phyloP scores from a whole-genome alignment of 2,329 filamentous ascomycete species.

The Fusarium veterinarium region DNA sequence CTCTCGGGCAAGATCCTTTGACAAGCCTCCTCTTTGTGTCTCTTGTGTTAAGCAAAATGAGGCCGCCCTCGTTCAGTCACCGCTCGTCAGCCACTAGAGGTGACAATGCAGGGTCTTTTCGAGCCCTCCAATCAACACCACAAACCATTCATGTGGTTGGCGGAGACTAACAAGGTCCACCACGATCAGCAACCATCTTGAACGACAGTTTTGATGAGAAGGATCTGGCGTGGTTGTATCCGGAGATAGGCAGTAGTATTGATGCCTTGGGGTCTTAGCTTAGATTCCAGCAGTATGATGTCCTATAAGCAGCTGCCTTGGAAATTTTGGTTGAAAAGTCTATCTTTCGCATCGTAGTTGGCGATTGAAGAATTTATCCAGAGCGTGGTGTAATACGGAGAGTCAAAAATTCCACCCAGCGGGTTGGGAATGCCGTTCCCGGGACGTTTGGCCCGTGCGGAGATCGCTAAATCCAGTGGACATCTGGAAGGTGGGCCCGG shows the following conservation, averaged over 20 bases:
- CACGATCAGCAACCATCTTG: constrained; percentile 15
- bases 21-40: constrained; percentile 1
- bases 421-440: constrained; percentile 10
- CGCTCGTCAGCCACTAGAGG: constrained; percentile 30
- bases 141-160: background rate
- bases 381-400: background rate
- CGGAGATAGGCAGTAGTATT: constrained; percentile 9
- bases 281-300: background rate
- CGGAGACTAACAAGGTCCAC: constrained; percentile 7
- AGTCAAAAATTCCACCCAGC: background rate
- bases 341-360: background rate
- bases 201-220: background rate
- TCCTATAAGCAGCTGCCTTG: background rate
- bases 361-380: background rate
- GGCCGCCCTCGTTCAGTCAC: constrained; percentile 31
- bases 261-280: background rate
- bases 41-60: constrained; percentile 12
- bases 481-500: constrained; percentile 15
- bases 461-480: background rate
- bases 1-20: background rate
- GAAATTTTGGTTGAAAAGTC: background rate
- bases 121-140: constrained; percentile 16
- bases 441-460: constrained; percentile 17
- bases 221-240: background rate
- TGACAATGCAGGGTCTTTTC: constrained; percentile 33